Percentiles rank a stretch among this genome's conserved stretches.
These are phyloP conservation scores for Alternaria tenuissima DNA, from an alignment of 2,329 filamentous ascomycete species.

Conservation along the genomic window DNA sequence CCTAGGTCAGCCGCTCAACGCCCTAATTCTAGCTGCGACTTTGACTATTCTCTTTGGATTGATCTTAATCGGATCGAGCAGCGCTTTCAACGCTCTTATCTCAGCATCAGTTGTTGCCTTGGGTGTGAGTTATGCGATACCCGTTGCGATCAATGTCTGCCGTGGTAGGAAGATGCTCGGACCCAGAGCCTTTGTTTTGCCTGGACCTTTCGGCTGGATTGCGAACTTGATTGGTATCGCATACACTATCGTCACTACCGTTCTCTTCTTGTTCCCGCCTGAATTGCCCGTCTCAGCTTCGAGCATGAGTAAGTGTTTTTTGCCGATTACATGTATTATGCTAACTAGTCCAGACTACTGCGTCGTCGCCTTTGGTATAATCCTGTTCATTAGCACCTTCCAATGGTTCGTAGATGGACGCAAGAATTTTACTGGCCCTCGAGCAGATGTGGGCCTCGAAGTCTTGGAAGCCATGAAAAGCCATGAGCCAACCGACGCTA, in stretches of 20 bases:
- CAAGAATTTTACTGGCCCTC: conserved; percentile 66
- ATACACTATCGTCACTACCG: conserved; percentile 74
- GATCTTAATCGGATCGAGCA: conserved; percentile 72
- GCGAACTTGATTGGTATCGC: conserved; percentile 68
- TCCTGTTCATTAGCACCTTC: conserved; percentile 64
- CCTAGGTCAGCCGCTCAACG: conserved; percentile 72
- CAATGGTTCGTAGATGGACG: conserved; percentile 69
- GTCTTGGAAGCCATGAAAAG: conserved; percentile 46
- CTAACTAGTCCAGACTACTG: conserved; percentile 56
- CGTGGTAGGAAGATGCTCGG: conserved; percentile 72
- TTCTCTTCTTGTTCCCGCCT: conserved; percentile 79
- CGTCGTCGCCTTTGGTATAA: conserved; percentile 65
- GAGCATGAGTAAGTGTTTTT: conserved; percentile 69
- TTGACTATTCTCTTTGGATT: conserved; percentile 73
- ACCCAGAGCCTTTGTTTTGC: conserved; percentile 64
- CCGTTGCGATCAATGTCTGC: conserved; percentile 73
- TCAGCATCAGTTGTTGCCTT: conserved; percentile 76
- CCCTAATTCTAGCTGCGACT: conserved; percentile 66
- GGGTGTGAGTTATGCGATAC: conserved; percentile 77
- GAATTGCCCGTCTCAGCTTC: conserved; percentile 67
- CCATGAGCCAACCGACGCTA: conserved; percentile 20
- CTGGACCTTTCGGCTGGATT: conserved; percentile 65
- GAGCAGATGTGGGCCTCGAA: conserved; percentile 53
- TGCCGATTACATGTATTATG: not conserved
- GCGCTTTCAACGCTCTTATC: conserved; percentile 76